Conservation (phyloP, 192 early-diverging fungal species). For the Coemansia sp. region DNA sequence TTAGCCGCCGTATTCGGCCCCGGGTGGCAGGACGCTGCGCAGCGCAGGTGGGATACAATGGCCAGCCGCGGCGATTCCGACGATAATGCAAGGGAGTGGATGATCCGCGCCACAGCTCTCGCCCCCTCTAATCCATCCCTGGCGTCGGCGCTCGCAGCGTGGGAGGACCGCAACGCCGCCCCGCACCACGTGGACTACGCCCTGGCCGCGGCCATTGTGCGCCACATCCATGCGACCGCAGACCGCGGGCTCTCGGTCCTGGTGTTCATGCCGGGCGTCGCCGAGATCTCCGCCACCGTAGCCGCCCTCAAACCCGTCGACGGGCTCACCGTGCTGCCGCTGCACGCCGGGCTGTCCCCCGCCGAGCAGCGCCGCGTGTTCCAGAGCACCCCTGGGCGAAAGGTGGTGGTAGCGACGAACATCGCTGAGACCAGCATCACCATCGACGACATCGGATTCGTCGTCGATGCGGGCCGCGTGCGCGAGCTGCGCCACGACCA, state of each 20-base stretch:
- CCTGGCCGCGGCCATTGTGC: constrained; percentile 59
- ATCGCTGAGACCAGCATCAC: constrained; percentile 72
- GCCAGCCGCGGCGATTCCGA: background rate
- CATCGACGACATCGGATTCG: constrained; percentile 74
- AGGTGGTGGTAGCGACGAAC: constrained; percentile 88
- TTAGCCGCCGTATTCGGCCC: constrained; percentile 11
- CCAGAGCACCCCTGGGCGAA: constrained; percentile 55
- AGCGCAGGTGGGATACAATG: background rate
- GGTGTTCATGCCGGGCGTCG: constrained; percentile 73
- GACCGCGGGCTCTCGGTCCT: constrained; percentile 57
- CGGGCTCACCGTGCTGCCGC: constrained; percentile 50
- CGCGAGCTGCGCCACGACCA: constrained; percentile 61
- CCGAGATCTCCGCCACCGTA: constrained; percentile 72
- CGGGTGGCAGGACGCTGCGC: background rate
- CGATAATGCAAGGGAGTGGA: background rate
- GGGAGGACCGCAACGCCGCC: constrained; percentile 23
- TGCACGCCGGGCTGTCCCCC: constrained; percentile 61
- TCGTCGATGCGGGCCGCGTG: constrained; percentile 69
- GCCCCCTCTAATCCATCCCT: background rate
- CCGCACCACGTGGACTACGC: constrained; percentile 55
- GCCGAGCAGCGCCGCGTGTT: constrained; percentile 58
- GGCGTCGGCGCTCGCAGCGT: constrained; percentile 13
- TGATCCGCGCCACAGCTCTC: background rate
- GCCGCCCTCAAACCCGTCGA: constrained; percentile 43
- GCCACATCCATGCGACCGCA: constrained; percentile 57